Evolutionary conservation across 495 filamentous ascomycete genomes (phyloP), one percentile per base, ranked within the genome.

Genomic region (Extremus antarcticus): DNA sequence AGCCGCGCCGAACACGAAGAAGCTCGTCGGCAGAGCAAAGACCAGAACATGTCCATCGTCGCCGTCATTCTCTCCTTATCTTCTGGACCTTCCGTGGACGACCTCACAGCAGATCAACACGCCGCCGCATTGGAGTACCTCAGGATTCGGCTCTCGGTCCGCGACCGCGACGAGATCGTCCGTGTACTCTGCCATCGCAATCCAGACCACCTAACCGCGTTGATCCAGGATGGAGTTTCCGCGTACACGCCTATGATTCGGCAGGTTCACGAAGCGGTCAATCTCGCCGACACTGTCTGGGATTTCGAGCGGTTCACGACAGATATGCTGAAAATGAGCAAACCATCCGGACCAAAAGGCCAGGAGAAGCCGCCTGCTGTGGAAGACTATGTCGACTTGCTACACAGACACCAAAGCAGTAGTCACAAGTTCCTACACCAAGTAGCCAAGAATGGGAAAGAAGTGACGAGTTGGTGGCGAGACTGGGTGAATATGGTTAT

Each of bases 181-280:
- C 70, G 75, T 16, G 71, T 75, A 0, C 62, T 85, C 19, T 85
- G 82, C 60, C 73, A 73, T 19, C 68, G 73, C 43, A 70, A 66
- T 23, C 83, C 83, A 1, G 83, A 86, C 56, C 68, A 79, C 2
- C 71, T 82, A 3, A 85, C 82, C 1, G 68, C 74, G 3, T 72
- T 75, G 0, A 65, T 86, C 46, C 70, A 73, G n/a, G 76, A 81
- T 23, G 60, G 71, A 9, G 74, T 85, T 10, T 64, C 68, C 0
- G 77, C 76, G 4, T 83, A 83, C 54, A 83, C 85, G n/a, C 80
- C 78, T 2, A 76, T 85, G 50, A 85, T 87, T 38, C 74, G 83
- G 3, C 63, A 65, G 7, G 66, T 84, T 13, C 83, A 87, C 53
- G 76, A 84, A 47, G 76, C 77, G 3, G 74, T 84, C 8, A 81